Evolutionary conservation across 352 stramenopile species (phyloP), one percentile per base, ranked within the genome.

Genomic region (Peronospora belbahrii): DNA sequence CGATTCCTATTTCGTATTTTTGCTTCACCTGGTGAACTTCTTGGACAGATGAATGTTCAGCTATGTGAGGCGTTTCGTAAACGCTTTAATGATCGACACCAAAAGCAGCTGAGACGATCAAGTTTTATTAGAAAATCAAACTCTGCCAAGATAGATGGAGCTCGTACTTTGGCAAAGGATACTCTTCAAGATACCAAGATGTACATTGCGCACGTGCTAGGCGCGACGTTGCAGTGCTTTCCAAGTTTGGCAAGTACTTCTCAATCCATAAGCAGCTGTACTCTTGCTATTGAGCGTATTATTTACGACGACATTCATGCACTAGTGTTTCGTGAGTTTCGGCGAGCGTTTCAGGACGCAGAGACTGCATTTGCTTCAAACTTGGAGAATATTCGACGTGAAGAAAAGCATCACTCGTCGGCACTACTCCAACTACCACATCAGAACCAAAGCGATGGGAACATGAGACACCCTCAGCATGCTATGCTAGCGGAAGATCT

Each of bases 181-280:
- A 82, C 72, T 1, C 56, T 87, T 19, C 72, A 83, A 15, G 75
- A 87, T 40, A 65, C 71, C 5, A 75, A 80, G 42, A 85, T 85
- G 70, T 85, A 87, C 30, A 36, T 87, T 2, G 70, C 70, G 0
- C 72, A 85, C 23, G 42, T 83, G 3, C 32, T 80, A 6, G 70
- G 72, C 7, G 70, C 65, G 23, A 85, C 70, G 11, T 62, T 85
- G 54, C 72, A 87, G 43, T 67, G 49, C 24, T 81, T 83, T 40
- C 75, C 75, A 2, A 83, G 68, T 33, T 18, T 87, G 1, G 50
- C 70, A 9, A 83, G 67, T 48, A 83, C 72, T 0, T 58, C 74
- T 1, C 48, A 73, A 24, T 66, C 70, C 1, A 50, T 83, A 6
- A 61, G 62, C 30, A 67, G 54, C 24, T 83, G 72, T 15, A 70